Evolutionary conservation across 2,329 filamentous ascomycete genomes (phyloP).

Genomic region (Tympanopsis confertula): DNA sequence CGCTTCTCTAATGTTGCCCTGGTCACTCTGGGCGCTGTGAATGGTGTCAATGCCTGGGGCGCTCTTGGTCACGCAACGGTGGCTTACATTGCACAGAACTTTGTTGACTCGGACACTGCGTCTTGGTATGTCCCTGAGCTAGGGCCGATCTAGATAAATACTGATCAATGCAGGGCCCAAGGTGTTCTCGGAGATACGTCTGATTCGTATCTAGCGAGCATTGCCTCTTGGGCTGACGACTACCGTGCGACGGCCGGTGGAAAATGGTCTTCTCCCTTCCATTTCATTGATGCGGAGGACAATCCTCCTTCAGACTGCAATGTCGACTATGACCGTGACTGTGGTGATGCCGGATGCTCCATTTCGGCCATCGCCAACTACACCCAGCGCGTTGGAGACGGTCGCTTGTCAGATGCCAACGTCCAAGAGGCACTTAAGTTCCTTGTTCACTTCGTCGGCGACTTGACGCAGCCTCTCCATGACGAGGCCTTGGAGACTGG

Average conservation of each 20-base stretch:
- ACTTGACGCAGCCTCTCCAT: constrained; percentile 29
- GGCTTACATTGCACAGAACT: constrained; percentile 23
- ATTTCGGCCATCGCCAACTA: constrained; percentile 16
- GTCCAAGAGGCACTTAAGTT: constrained; percentile 6
- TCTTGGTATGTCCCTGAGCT: no score
- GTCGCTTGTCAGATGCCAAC: constrained; percentile 6
- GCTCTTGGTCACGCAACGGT: constrained; percentile 24
- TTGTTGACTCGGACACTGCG: constrained; percentile 18
- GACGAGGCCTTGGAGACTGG: constrained; percentile 26
- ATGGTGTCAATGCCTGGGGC: constrained; percentile 6
- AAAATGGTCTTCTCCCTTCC: constrained; percentile 17
- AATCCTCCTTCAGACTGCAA: constrained; percentile 21
- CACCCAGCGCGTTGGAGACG: constrained; percentile 9
- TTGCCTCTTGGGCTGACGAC: constrained; percentile 25
- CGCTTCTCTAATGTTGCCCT: no score
- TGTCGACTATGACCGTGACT: constrained; percentile 23
- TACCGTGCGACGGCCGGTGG: constrained; percentile 18
- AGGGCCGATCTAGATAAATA: no score
- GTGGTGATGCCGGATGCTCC: constrained; percentile 19
- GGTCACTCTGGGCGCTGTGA: constrained; percentile 4
- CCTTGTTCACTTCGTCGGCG: constrained; percentile 27
- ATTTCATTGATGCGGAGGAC: constrained; percentile 28
- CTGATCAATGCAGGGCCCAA: no score
- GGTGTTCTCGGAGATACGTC: constrained; percentile 16
- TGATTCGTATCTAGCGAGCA: constrained; percentile 19